phyloP scores from a whole-genome alignment of 2,329 filamentous ascomycete genomes.

The Teratosphaeria pseudoeucalypti region DNA sequence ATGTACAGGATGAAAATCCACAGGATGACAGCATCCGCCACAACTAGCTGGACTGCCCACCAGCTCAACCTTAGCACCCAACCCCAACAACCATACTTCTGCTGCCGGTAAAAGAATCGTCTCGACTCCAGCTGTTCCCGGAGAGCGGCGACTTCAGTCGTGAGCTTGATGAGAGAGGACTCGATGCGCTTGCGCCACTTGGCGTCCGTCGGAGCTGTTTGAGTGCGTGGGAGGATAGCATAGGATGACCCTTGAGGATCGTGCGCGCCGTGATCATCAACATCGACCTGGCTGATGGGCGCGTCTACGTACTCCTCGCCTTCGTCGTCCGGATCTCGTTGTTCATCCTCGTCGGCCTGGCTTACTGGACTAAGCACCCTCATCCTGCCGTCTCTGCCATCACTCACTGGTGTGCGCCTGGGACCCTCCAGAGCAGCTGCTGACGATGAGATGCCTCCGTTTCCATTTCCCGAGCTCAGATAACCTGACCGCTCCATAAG shows the following conservation, averaged over 20 bases:
- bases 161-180: conserved; percentile 75
- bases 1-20: conserved; percentile 60
- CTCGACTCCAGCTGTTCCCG: conserved; percentile 80
- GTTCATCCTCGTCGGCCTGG: conserved; percentile 43
- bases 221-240: conserved; percentile 1
- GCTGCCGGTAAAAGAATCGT: conserved; percentile 60
- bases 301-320: conserved; percentile 38
- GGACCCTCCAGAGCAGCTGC: conserved; percentile 19
- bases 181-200: conserved; percentile 79
- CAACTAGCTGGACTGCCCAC: conserved; percentile 60
- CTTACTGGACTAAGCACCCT: conserved; percentile 74
- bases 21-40: conserved; percentile 59
- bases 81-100: conserved; percentile 52
- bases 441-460: conserved; percentile 14
- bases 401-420: neutral
- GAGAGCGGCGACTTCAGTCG: conserved; percentile 81
- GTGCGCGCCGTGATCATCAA: conserved; percentile 4
- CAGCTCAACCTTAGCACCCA: conserved; percentile 65
- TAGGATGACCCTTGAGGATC: conserved; percentile 1
- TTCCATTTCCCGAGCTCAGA: conserved; percentile 16
- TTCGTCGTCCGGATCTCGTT: conserved; percentile 30
- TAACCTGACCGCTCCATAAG: conserved; percentile 26
- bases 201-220: conserved; percentile 24
- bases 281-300: conserved; percentile 36
- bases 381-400: conserved; percentile 23